Percentiles rank a stretch among this genome's conserved stretches.
phyloP scores from a whole-genome alignment of 345 rosid genomes.

The Adansonia digitata region DNA sequence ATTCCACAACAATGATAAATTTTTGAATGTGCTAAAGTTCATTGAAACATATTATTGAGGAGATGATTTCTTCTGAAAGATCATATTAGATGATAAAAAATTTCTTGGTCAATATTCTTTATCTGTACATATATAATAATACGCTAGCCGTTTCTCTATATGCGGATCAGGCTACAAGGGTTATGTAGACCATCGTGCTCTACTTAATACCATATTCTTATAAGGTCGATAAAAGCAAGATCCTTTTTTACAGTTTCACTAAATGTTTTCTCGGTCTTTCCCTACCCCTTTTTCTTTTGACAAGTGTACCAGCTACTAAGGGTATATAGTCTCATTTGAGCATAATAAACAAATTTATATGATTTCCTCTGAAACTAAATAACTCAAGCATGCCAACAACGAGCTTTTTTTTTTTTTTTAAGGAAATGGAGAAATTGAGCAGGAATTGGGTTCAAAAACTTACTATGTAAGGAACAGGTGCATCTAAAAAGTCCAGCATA shows the following conservation, averaged over 20 bases:
- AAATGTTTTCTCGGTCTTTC: neutral
- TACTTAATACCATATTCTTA: neutral
- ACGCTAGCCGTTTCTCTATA: neutral
- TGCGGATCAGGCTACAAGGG: neutral
- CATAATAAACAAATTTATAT: neutral
- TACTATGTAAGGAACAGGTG: slow-evolving; percentile 92
- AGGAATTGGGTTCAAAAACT: slow-evolving; percentile 26
- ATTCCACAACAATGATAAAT: neutral
- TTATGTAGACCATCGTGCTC: neutral
- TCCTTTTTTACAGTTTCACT: too few relatives aligned
- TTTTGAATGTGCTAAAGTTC: neutral
- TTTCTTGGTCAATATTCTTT: neutral
- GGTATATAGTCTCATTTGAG: neutral
- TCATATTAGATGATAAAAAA: neutral
- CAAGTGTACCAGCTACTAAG: neutral
- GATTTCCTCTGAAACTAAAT: neutral
- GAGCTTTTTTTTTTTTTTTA: neutral
- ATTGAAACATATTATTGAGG: neutral
- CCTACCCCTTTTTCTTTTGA: neutral
- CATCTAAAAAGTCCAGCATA: slow-evolving; percentile 95
- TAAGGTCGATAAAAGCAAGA: neutral
- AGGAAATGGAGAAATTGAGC: neutral
- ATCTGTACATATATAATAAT: neutral
- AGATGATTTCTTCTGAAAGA: neutral
- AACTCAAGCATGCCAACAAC: neutral